A percentile compares a stretch with the other conserved stretches of the same genome.
Evolutionary conservation across 2,329 filamentous ascomycete species (phyloP).

Genomic region (Colletotrichum zoysiae): DNA sequence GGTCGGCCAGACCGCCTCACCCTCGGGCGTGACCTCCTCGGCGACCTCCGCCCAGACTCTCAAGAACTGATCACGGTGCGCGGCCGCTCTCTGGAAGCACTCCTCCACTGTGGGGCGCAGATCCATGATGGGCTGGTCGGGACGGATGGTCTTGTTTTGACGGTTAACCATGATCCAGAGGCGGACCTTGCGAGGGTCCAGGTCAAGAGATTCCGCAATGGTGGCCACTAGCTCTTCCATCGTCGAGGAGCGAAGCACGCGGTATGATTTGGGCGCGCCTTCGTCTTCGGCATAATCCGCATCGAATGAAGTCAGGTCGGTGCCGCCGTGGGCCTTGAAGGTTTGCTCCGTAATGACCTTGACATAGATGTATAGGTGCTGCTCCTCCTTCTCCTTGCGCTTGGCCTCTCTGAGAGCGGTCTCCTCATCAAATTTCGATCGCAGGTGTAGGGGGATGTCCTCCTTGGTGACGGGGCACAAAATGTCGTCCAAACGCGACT

Average conservation of each 20-base stretch:
- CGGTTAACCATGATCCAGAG: slow-evolving; percentile 99
- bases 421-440: slow-evolving; percentile 81
- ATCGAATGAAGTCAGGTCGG: slow-evolving; percentile 83
- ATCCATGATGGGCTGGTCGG: slow-evolving; percentile 88
- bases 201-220: slow-evolving; percentile 77
- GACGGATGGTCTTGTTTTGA: slow-evolving; percentile 95
- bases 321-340: slow-evolving; percentile 84
- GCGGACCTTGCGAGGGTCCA: slow-evolving; percentile 78
- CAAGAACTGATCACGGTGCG: slow-evolving; percentile 78
- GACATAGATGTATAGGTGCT: slow-evolving; percentile 90
- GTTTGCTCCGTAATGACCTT: slow-evolving; percentile 85
- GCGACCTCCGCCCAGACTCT: slow-evolving; percentile 89
- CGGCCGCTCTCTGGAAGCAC: slow-evolving; percentile 62
- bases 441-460: slow-evolving; percentile 85
- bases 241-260: slow-evolving; percentile 79
- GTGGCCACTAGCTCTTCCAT: slow-evolving; percentile 79
- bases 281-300: slow-evolving; percentile 69
- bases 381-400: slow-evolving; percentile 91
- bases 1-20: slow-evolving; percentile 78
- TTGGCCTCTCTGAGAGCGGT: slow-evolving; percentile 79
- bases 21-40: slow-evolving; percentile 74
- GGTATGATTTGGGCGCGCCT: slow-evolving; percentile 78
- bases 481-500: slow-evolving; percentile 85
- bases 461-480: slow-evolving; percentile 80
- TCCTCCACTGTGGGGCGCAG: slow-evolving; percentile 83